Conservation (phyloP, 2,329 filamentous ascomycete genomes). For the Zymoseptoria passerinii region DNA sequence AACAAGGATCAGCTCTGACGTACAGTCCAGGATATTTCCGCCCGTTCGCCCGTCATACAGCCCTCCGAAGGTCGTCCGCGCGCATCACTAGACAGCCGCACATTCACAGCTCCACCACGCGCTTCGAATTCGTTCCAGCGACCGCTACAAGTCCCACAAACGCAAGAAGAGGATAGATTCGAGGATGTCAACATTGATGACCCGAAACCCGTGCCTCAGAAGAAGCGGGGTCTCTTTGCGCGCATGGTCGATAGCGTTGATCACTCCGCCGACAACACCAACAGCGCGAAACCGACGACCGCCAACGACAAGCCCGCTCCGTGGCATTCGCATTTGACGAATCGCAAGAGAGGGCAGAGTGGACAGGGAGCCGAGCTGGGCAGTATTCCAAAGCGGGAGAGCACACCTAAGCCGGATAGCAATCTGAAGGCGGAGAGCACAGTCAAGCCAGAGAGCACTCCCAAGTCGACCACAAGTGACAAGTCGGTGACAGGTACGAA, state of each 20-base stretch:
- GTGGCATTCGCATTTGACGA: slow-evolving; percentile 51
- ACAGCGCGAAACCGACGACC: slow-evolving; percentile 3
- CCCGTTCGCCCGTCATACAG: slow-evolving; percentile 64
- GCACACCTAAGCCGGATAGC: slow-evolving; percentile 22
- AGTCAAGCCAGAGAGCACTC: slow-evolving; percentile 4
- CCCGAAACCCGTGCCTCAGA: slow-evolving; percentile 46
- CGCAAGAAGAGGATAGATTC: slow-evolving; percentile 50
- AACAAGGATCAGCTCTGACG: background rate
- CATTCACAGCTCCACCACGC: slow-evolving; percentile 41
- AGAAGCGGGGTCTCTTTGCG: slow-evolving; percentile 73
- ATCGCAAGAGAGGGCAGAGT: slow-evolving; percentile 63
- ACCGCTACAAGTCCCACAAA: slow-evolving; percentile 26
- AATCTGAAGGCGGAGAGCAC: slow-evolving; percentile 9
- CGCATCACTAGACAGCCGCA: slow-evolving; percentile 69
- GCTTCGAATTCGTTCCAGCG: slow-evolving; percentile 26
- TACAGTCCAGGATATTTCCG: slow-evolving; percentile 71
- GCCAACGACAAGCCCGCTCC: slow-evolving; percentile 16
- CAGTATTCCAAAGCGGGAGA: slow-evolving; percentile 41
- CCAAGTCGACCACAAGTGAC: background rate
- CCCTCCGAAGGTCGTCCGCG: slow-evolving; percentile 55
- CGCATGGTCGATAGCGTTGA: slow-evolving; percentile 59
- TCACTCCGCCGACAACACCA: slow-evolving; percentile 25
- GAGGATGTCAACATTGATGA: slow-evolving; percentile 90
- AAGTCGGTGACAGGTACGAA: background rate
- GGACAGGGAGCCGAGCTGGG: slow-evolving; percentile 65